A percentile compares a stretch with the other conserved stretches of the same genome.
phyloP scores from a whole-genome alignment of 768 basidiomycete species.

The Boletus rubroflammeus region DNA sequence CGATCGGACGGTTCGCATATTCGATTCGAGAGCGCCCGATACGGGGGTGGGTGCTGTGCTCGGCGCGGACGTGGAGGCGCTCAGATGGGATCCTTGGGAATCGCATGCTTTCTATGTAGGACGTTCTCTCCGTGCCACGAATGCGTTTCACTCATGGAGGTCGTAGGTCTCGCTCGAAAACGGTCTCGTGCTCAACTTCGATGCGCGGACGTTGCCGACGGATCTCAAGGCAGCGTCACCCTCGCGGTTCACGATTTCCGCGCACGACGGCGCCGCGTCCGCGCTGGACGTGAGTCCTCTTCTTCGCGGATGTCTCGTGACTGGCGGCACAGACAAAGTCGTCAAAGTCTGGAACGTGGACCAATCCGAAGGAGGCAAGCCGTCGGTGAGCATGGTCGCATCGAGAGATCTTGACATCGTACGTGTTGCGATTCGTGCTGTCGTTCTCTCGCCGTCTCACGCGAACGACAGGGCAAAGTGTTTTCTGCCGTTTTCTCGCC shows the following conservation, averaged over 20 bases:
- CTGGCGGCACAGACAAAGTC: conserved; percentile 92
- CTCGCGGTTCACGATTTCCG: conserved; percentile 83
- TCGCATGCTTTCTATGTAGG: conserved; percentile 80
- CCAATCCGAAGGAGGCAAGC: conserved; percentile 56
- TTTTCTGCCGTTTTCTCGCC: conserved; percentile 91
- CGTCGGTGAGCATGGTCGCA: conserved; percentile 77
- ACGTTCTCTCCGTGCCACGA: conserved; percentile 2
- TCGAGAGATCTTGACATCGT: conserved; percentile 91
- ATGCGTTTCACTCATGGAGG: background rate
- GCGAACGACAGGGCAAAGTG: conserved; percentile 76
- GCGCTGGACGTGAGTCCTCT: conserved; percentile 89
- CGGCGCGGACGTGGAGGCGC: conserved; percentile 89
- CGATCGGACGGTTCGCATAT: conserved; percentile 91
- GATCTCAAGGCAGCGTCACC: conserved; percentile 61
- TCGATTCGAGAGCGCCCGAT: conserved; percentile 84
- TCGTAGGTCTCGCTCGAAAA: conserved; percentile 91
- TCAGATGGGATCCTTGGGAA: conserved; percentile 97
- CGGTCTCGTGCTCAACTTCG: conserved; percentile 89
- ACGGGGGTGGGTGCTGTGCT: conserved; percentile 80
- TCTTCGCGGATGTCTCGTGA: conserved; percentile 85
- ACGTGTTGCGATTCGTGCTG: conserved; percentile 35
- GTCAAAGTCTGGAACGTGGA: conserved; percentile 97
- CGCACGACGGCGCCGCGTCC: conserved; percentile 89
- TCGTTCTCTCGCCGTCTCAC: conserved; percentile 1
- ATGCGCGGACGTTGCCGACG: conserved; percentile 78